phyloP scores from a whole-genome alignment of 1,139 yeast species.

The Yamadazyma dendronema region DNA sequence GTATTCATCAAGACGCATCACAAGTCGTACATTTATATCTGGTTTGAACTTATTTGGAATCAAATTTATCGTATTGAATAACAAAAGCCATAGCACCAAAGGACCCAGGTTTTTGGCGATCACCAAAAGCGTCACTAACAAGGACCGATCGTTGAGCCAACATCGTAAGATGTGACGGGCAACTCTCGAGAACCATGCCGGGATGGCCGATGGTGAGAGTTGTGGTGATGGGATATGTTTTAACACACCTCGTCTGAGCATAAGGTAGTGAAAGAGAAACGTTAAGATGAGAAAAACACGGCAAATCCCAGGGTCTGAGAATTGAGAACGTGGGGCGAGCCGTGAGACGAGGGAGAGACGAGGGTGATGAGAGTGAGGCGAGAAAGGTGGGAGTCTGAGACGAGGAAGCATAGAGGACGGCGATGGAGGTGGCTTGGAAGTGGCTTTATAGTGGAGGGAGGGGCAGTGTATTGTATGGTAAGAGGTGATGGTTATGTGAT shows the following conservation, averaged over 20 bases:
- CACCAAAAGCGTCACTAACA: slow-evolving; percentile 27
- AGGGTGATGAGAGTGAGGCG: too few relatives aligned
- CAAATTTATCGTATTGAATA: slow-evolving; percentile 59
- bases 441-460: too few relatives aligned
- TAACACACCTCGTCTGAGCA: too few relatives aligned
- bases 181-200: neutral
- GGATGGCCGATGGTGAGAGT: neutral
- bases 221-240: too few relatives aligned
- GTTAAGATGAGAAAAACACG: too few relatives aligned
- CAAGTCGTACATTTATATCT: slow-evolving; percentile 47
- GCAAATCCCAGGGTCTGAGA: too few relatives aligned
- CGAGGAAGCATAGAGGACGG: too few relatives aligned
- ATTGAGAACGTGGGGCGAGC: too few relatives aligned
- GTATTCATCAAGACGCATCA: slow-evolving; percentile 39
- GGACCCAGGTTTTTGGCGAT: slow-evolving; percentile 51
- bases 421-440: too few relatives aligned
- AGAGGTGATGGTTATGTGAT: neutral
- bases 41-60: slow-evolving; percentile 61
- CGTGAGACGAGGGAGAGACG: too few relatives aligned
- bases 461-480: neutral
- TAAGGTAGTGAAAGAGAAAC: too few relatives aligned
- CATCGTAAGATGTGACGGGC: slow-evolving; percentile 8
- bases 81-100: slow-evolving; percentile 53
- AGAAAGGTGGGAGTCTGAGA: too few relatives aligned
- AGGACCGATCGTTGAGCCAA: slow-evolving; percentile 37